A percentile compares a stretch with the other conserved stretches of the same genome.
Conservation (phyloP, 2,329 filamentous ascomycete genomes). For the Gnomoniopsis sp. region DNA sequence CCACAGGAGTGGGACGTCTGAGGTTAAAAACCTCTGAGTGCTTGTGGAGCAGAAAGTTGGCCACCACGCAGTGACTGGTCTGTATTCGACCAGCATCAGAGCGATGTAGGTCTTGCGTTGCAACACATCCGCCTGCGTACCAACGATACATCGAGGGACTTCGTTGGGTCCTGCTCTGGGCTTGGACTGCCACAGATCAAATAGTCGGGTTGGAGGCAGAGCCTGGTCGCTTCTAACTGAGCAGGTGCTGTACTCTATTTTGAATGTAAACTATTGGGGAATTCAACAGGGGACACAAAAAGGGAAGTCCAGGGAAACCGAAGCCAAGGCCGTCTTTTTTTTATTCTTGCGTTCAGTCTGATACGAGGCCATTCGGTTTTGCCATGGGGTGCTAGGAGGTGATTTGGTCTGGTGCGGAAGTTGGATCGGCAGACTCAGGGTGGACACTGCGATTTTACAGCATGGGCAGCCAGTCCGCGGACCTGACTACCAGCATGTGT, state of each 20-base stretch:
- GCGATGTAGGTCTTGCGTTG: background rate
- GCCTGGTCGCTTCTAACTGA: background rate
- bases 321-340: background rate
- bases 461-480: slow-evolving; percentile 2
- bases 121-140: background rate
- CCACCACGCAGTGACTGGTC: background rate
- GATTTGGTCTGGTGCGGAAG: background rate
- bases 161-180: too few relatives aligned
- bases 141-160: background rate
- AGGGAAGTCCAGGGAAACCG: background rate
- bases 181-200: background rate
- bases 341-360: slow-evolving; percentile 1
- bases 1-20: slow-evolving; percentile 53
- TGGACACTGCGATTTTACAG: background rate
- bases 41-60: background rate
- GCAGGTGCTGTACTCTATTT: slow-evolving; percentile 10
- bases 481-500: background rate
- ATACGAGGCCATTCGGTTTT: background rate
- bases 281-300: background rate
- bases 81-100: background rate
- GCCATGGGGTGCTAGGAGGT: background rate
- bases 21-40: background rate
- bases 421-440: slow-evolving; percentile 13
- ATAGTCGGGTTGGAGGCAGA: background rate
- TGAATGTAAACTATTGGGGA: slow-evolving; percentile 16